Evolutionary conservation across 2,329 filamentous ascomycete genomes (phyloP).

Genomic region (Microsporum audouinii): DNA sequence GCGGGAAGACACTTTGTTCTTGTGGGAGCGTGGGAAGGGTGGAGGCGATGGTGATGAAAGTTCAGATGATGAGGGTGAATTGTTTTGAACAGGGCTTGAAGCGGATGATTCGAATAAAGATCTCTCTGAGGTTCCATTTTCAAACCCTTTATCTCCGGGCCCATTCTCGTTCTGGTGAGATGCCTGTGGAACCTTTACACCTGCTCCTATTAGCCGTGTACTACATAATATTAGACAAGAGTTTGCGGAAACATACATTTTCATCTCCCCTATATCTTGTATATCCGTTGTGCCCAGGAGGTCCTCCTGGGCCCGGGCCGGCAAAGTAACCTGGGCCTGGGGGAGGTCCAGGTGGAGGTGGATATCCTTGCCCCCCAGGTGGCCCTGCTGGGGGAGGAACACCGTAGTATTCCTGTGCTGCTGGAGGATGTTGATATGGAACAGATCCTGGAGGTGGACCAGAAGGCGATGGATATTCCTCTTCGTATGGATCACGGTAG

Average conservation of each 20-base stretch:
- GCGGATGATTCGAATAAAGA: background rate
- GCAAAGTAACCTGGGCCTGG: conserved; percentile 29
- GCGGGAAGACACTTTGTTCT: background rate
- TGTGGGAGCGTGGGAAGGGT: conserved; percentile 7
- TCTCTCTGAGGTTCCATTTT: background rate
- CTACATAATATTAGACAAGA: conserved; percentile 17
- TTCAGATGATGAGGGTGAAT: background rate
- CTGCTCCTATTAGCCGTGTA: background rate
- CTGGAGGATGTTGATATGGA: conserved; percentile 11
- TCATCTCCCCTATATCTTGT: conserved; percentile 34
- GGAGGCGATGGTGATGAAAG: background rate
- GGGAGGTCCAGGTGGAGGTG: conserved; percentile 31
- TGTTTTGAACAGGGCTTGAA: background rate
- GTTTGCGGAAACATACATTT: conserved; percentile 36
- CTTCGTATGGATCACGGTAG: conserved; percentile 20
- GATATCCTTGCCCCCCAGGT: conserved; percentile 23
- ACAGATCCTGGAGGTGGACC: conserved; percentile 26
- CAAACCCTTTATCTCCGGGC: conserved; percentile 4
- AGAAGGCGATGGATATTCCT: conserved; percentile 26
- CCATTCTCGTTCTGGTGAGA: background rate
- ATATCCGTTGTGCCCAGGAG: conserved; percentile 30
- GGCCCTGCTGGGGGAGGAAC: background rate
- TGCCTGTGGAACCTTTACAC: conserved; percentile 3
- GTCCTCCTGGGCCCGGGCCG: conserved; percentile 19
- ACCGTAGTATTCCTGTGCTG: conserved; percentile 2